A percentile compares a stretch with the other conserved stretches of the same genome.
phyloP scores from a whole-genome alignment of 495 filamentous ascomycete genomes.

The Aspergillus bertholletiae region DNA sequence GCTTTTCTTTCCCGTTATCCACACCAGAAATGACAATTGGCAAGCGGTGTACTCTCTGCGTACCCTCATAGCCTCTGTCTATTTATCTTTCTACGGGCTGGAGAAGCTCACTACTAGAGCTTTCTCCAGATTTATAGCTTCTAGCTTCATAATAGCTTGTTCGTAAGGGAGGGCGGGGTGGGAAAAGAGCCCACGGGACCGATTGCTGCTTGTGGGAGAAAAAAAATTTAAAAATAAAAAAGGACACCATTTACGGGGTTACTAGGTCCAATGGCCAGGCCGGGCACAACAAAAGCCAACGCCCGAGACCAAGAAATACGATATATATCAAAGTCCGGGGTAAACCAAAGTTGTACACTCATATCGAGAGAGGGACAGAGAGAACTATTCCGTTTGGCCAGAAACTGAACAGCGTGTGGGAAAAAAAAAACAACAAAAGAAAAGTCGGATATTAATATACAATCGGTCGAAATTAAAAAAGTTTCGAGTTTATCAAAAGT shows the following conservation, averaged over 20 bases:
- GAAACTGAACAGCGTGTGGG: too few species aligned
- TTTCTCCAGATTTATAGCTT: background rate
- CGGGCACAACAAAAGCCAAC: background rate
- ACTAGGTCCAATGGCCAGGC: background rate
- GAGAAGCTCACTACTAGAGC: background rate
- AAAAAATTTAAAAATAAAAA: too few species aligned
- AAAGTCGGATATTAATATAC: slow-evolving; percentile 1
- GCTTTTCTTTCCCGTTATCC: background rate
- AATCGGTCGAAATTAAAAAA: background rate
- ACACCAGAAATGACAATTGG: background rate
- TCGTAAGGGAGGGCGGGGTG: background rate
- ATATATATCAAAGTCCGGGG: slow-evolving; percentile 4
- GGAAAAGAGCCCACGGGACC: background rate
- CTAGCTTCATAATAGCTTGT: background rate
- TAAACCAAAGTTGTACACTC: too few species aligned
- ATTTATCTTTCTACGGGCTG: too few species aligned
- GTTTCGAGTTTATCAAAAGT: background rate
- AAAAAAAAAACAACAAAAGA: too few species aligned
- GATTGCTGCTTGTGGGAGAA: background rate
- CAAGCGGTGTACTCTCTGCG: background rate
- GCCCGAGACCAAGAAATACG: background rate
- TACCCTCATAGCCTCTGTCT: too few species aligned
- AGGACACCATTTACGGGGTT: too few species aligned
- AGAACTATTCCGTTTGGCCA: too few species aligned
- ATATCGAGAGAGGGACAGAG: too few species aligned